phyloP scores from a whole-genome alignment of 331 rosid species.

The Dryas integrifolia region DNA sequence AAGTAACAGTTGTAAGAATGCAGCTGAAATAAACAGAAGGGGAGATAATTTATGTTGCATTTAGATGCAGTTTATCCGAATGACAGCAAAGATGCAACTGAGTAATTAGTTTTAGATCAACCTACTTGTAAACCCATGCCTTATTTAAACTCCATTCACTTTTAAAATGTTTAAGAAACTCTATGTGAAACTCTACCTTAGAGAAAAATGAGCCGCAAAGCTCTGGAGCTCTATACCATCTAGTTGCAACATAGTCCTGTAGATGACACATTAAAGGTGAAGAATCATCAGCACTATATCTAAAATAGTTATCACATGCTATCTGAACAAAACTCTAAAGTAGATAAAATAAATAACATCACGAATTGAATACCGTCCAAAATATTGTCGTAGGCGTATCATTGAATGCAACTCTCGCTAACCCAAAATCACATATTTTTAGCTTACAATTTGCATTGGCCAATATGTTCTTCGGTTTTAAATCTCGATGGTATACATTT shows the following conservation, averaged over 20 bases:
- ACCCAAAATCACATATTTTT: conserved; percentile 88
- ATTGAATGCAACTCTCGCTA: conserved; percentile 83
- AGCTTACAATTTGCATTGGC: conserved; percentile 94
- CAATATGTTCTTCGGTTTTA: conserved; percentile 88
- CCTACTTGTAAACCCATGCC: not conserved
- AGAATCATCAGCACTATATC: conserved; percentile 26
- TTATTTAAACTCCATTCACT: not conserved
- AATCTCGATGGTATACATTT: conserved; percentile 85
- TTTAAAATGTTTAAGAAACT: conserved; percentile 16
- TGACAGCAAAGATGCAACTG: not conserved
- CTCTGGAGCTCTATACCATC: conserved; percentile 99
- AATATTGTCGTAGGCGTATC: conserved; percentile 81
- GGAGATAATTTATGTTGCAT: not conserved
- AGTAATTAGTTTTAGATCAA: not conserved
- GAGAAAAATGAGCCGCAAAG: conserved; percentile 97
- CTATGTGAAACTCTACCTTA: conserved; percentile 48
- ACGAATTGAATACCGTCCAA: conserved; percentile 65
- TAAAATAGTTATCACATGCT: not conserved
- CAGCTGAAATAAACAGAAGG: not conserved
- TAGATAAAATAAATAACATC: not conserved
- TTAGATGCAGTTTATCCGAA: not conserved
- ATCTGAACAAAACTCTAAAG: not conserved
- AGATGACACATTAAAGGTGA: conserved; percentile 14
- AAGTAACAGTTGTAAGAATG: not conserved
- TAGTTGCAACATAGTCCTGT: conserved; percentile 96